Base-by-base conservation (phyloP, 805 yeast genomes). In the Saturnispora gosingensis region DNA sequence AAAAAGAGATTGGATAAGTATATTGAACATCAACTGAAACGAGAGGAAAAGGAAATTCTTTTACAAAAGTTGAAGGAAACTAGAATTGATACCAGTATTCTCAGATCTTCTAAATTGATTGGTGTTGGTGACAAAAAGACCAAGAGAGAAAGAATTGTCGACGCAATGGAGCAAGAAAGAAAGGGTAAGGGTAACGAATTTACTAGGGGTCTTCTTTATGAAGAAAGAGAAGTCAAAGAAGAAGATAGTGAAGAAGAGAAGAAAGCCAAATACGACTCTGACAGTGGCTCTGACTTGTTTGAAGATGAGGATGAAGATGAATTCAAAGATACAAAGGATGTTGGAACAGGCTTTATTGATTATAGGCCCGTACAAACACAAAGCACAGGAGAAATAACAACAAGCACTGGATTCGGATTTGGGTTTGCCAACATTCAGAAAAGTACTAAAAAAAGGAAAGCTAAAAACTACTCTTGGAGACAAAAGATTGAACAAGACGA, bases 1-100 rank as follows among this genome's bases (percentile, higher is more conserved):
- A 78, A 74, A 73, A 77, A 85, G 70, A 71, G 98, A 53, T 69
- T 91, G 43, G 97, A 91, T 55, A 91, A 91, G 67, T 91, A 88
- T 66, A 88, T 91, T 38, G 95, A 89, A 53, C 95, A 87, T 68
- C 97, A 89, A 64, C 63, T 89, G 59, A 85, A 84, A 61, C 73
- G 95, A 62, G 96, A 91, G 65, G 98, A 91, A 68, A 86, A 86
- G 66, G 85, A 85, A 58, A 76, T 77, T 3, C 71, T 91, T 50
- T 70, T 91, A 43, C 81, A 83, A 56, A 89, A 88, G 64, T 72
- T 91, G 42, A 76, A 83, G 48, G 76, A 74, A 27, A 79, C 87
- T 1, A 74, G 76, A 52, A 75, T 91, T 45, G 96, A 90, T 62
- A 80, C 96, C 0, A 69, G 82, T 0, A 59, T 80, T 11, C 71